Evolutionary conservation across 83 land plant species (phyloP).

Genomic region (Isoetes engelmannii): DNA sequence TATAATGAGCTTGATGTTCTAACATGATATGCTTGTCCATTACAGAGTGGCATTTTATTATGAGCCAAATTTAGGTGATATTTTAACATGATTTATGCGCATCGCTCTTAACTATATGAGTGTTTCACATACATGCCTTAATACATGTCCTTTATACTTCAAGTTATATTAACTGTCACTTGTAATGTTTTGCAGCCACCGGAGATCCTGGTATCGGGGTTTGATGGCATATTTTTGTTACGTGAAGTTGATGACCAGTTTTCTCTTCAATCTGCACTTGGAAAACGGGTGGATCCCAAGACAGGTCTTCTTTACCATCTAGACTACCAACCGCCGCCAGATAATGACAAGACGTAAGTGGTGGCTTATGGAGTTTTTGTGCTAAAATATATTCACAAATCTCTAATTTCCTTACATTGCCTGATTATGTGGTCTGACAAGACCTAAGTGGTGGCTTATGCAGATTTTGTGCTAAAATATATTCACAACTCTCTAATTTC

Average conservation of each 20-base stretch:
- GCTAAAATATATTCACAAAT: too few species aligned
- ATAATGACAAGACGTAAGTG: constrained; percentile 11
- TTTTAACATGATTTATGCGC: background rate
- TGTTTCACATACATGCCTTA: too few species aligned
- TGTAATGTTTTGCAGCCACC: background rate
- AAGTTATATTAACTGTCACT: background rate
- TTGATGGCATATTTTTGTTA: constrained; percentile 20
- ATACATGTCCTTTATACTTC: too few species aligned
- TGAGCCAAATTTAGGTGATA: background rate
- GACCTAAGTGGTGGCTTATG: constrained; percentile 1
- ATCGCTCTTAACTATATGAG: background rate
- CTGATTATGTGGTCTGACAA: constrained; percentile 5
- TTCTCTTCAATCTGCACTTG: constrained; percentile 22
- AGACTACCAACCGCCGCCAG: constrained; percentile 21
- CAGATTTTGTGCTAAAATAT: too few species aligned
- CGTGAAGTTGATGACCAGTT: background rate
- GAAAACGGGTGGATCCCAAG: constrained; percentile 17
- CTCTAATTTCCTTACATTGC: too few species aligned
- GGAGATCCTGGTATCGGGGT: constrained; percentile 16
- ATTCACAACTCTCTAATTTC: too few species aligned
- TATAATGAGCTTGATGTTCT: too few species aligned
- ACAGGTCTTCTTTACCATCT: constrained; percentile 21
- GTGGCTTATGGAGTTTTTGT: too few species aligned
- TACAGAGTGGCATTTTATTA: background rate
- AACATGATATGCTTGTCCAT: too few species aligned